Evolutionary conservation across 306 rosid genomes (phyloP).

Genomic region (Rosa multiflora): DNA sequence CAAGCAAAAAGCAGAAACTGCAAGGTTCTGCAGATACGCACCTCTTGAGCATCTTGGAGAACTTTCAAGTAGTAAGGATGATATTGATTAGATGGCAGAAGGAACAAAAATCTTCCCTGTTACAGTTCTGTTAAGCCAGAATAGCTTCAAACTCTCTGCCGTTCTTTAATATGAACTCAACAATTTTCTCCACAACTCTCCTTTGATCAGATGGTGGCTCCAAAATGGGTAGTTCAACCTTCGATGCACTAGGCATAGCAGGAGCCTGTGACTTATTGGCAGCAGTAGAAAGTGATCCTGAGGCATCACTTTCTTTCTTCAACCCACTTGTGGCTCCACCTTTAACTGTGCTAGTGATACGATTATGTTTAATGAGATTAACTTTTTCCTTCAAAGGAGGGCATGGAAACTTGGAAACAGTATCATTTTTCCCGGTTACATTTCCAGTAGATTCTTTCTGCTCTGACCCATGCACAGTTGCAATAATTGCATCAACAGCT

Average conservation of each 20-base stretch:
- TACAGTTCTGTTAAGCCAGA: constrained; percentile 73
- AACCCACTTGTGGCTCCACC: constrained; percentile 34
- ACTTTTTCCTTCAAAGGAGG: constrained; percentile 55
- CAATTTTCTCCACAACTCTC: constrained; percentile 76
- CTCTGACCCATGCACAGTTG: constrained; percentile 31
- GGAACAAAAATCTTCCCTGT: constrained; percentile 83
- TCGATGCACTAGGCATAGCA: constrained; percentile 34
- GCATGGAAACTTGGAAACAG: constrained; percentile 34
- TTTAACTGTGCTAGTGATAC: constrained; percentile 44
- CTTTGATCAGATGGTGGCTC: constrained; percentile 76
- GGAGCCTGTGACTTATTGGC: constrained; percentile 37
- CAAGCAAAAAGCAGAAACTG: constrained; percentile 12
- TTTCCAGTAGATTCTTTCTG: constrained; percentile 37
- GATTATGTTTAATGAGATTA: constrained; percentile 59
- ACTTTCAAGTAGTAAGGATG: constrained; percentile 65
- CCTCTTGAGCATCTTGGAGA: constrained; percentile 64
- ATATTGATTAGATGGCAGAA: constrained; percentile 66
- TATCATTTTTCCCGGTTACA: constrained; percentile 41
- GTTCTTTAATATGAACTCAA: constrained; percentile 70
- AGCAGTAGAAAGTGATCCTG: constrained; percentile 27
- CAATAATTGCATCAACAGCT: constrained; percentile 33
- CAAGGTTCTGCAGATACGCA: constrained; percentile 32
- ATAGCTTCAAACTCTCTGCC: constrained; percentile 76
- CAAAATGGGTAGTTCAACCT: constrained; percentile 58
- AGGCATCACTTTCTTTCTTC: constrained; percentile 38